Base-by-base conservation (phyloP, 768 basidiomycete genomes). In the Candolleomyces eurysporus region DNA sequence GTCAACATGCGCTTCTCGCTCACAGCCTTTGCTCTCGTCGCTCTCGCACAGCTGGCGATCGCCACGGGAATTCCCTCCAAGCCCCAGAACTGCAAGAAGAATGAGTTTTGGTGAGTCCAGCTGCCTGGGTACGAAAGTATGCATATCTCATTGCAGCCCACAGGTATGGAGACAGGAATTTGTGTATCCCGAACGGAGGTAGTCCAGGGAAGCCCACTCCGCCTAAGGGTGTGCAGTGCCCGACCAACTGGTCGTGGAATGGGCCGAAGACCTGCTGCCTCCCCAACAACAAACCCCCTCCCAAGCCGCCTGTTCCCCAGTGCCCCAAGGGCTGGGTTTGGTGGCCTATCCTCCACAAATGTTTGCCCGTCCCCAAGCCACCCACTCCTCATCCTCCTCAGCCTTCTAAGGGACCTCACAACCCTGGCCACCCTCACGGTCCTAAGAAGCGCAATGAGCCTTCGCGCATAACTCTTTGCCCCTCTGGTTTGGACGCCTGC, bases 401-500 rank as follows among this genome's bases (percentile, higher is more conserved):
- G 17, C 67, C 72, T 26, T 52, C 61, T 42, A 31, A 60, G 50
- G 13, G 14, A 4, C 50, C 59, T 16, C 40, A 51, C 26, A 31
- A 46, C n/a, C 42, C 48, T 5, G 21, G 31, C 14, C 4, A 32
- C 11, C 59, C 32, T 40, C 36, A n/a, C 50, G 17, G 32, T 22
- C 58, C 65, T 40, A 77, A 77, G 65, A 74, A 77, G 56, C 81
- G 82, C 57, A 48, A 73, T 6, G 63, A 63, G 40, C 66, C 69
- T 43, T 57, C 69, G 17, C 65, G 71, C 16, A 31, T 61, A 31
- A 63, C 73, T 48, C 76, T 81, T 61, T 89, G 87, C 79, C 86
- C 86, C 17, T 65, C 66, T 48, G 80, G 79, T 39, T 71, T 84
- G 36, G 76, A 82, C 43, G 85, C 85, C 31, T 89, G 87, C 74